Base-by-base conservation (phyloP, 108 stramenopile genomes). In the Stephanodiscus triporus region DNA sequence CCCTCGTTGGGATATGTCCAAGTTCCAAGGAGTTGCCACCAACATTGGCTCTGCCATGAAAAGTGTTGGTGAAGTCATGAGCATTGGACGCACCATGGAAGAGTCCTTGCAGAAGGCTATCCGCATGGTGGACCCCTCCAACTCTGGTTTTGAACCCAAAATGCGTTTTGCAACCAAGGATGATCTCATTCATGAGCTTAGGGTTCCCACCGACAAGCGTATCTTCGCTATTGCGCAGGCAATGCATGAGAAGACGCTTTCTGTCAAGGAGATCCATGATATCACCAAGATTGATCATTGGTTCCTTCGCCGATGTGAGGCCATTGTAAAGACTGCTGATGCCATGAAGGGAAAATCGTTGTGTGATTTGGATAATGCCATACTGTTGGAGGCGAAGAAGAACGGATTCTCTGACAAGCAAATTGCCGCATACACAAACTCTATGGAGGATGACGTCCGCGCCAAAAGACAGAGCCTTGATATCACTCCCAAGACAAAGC, bases 51-150 rank as follows among this genome's bases (percentile, higher is more conserved):
- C 96, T 5, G 92, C 97, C 56, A 99, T 99, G 98, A 96, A 89
- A 83, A 91, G 90, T 82, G 98, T 99, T 56, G 98, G 98, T 47
- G 98, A 99, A 85, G 98, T 99, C 70, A 99, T 99, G 98, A 93
- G 93, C 81, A 99, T 99, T 66, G 98, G 98, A 50, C 94, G 97
- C 49, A 97, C 95, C 23, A 87, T 95, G 85, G 98, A 99, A 78
- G 98, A 99, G 78, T 85, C 91, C 29, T 80, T 99, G 68, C 98
- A 99, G 86, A 99, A 99, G 89, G 98, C 98, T 16, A 68, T 97
- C 72, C 93, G 98, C 64, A 99, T 99, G 98, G 96, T 97, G 55
- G 96, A 97, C 78, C 96, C 95, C 59, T 80, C 88, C 53, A 80
- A 94, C 65, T 63, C 86, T 59, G 97, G 97, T 50, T 97, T 94